Evolutionary conservation across 2,329 filamentous ascomycete species (phyloP).

Genomic region (Rasamsonia emersonii): DNA sequence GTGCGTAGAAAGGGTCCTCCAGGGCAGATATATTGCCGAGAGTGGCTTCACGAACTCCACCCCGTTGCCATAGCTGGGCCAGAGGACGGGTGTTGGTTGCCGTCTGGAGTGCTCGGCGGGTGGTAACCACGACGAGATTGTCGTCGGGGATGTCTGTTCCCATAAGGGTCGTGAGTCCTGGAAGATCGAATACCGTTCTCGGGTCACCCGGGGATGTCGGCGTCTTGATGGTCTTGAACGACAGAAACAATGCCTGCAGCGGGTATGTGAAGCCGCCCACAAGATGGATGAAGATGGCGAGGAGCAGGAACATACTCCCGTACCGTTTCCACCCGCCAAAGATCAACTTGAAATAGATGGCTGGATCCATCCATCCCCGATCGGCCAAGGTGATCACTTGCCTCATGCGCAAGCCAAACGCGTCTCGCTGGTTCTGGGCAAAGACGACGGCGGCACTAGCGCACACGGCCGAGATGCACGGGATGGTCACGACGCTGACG

Average conservation of each 20-base stretch:
- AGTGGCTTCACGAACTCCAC: background rate
- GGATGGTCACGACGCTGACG: constrained; percentile 13
- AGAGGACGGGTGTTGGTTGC: constrained; percentile 5
- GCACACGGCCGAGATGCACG: constrained; percentile 16
- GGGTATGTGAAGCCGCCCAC: constrained; percentile 14
- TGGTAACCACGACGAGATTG: constrained; percentile 6
- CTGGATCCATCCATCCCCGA: constrained; percentile 12
- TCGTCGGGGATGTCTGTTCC: constrained; percentile 4
- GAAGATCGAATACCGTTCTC: background rate
- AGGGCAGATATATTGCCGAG: constrained; percentile 9
- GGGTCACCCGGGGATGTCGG: constrained; percentile 3
- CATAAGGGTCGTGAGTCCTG: background rate
- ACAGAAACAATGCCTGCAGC: constrained; percentile 13
- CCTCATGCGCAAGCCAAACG: constrained; percentile 10
- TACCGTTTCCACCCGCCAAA: constrained; percentile 11
- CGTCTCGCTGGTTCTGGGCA: constrained; percentile 9
- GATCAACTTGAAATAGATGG: constrained; percentile 2
- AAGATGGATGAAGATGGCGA: constrained; percentile 12
- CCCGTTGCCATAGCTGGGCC: constrained; percentile 8
- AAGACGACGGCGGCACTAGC: constrained; percentile 16
- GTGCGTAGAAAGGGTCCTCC: constrained; percentile 16
- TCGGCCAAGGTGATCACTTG: constrained; percentile 16
- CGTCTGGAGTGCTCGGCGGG: constrained; percentile 6
- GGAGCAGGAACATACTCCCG: constrained; percentile 13
- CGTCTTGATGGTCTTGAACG: constrained; percentile 5